Conservation (phyloP, 2,329 filamentous ascomycete species). For the Diaporthe aspalathi region DNA sequence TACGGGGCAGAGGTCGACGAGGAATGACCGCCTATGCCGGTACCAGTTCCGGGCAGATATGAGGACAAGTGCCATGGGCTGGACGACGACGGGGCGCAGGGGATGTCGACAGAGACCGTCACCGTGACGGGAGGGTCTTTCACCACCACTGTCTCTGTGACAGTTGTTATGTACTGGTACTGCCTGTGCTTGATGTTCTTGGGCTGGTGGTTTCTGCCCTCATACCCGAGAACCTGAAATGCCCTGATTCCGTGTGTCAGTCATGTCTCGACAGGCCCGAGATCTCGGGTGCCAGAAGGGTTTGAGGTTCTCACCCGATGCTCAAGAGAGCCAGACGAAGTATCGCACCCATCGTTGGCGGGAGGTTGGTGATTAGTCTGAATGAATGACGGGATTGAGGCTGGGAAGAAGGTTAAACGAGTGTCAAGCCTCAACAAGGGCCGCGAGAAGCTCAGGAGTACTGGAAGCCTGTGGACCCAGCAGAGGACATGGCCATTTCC, state of each 20-base stretch:
- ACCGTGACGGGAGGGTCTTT: conserved; percentile 31
- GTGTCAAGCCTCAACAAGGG: conserved; percentile 31
- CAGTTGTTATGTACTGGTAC: conserved; percentile 30
- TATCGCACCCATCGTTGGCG: conserved; percentile 21
- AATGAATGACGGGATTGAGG: conserved; percentile 1
- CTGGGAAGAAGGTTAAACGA: conserved; percentile 25
- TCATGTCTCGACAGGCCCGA: conserved; percentile 32
- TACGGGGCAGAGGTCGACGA: conserved; percentile 31
- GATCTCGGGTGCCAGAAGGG: background rate
- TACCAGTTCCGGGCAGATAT: conserved; percentile 14
- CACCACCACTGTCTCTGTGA: conserved; percentile 35
- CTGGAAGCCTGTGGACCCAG: conserved; percentile 26
- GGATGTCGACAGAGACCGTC: conserved; percentile 25
- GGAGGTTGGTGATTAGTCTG: background rate
- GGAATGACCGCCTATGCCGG: conserved; percentile 26
- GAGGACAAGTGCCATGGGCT: background rate
- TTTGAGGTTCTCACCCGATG: conserved; percentile 24
- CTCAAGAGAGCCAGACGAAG: conserved; percentile 32
- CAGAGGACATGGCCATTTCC: background rate
- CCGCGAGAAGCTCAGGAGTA: conserved; percentile 27
- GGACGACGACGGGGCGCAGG: conserved; percentile 21
- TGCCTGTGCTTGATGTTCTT: conserved; percentile 33
- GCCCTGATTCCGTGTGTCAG: conserved; percentile 34
- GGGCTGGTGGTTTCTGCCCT: conserved; percentile 7
- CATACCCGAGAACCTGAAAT: conserved; percentile 34